Evolutionary conservation across 371 early-diverging fungal genomes (phyloP), one percentile per base, ranked within the genome.

Genomic region (Haplosporangium sp.): DNA sequence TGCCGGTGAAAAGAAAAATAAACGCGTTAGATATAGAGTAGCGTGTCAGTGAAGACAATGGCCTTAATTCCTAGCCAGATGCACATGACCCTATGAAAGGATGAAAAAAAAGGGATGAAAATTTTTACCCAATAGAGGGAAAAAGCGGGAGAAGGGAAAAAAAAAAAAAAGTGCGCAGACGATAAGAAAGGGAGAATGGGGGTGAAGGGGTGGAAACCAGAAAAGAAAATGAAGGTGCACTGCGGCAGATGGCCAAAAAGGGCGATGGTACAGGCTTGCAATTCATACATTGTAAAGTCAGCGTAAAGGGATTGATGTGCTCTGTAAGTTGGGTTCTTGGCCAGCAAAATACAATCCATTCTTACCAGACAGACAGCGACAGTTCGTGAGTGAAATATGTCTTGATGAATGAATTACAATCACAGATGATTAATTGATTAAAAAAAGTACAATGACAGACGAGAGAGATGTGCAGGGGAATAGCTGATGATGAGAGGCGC

Each of bases 111-210:
- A 45, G 38, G 55, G 16, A 57, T 21, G 14, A 59, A 67, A 59
- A 43, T 45, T 46, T 59, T 59, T 29, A 20, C 5, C 7, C 18
- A 50, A 18, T 18, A 50, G 37, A 8, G 46, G 47, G 16, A 47
- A 47, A 47, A 47, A 45, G 55, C 60, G 71, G 64, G 64, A 60
- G 64, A 69, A 58, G 57, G 42, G 37, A 48, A 55, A 51, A 50
- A 50, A 41, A 45, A 48, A 43, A 41, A 6, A 1, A 56, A 43
- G 50, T 61, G 68, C 68, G 62, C 62, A 61, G 68, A 48, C 61
- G 51, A 70, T 46, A 57, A 60, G n/a, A 37, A 56, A 41, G 41
- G 18, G 56, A 37, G 29, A 29, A 21, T 36, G 38, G 2, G 29
- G 54, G n/a, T 12, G 3, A 29, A 54, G 21, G 16, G 54, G 36